Base-by-base conservation (phyloP, 2,329 filamentous ascomycete genomes). In the Chrysosporium keratinophilum region DNA sequence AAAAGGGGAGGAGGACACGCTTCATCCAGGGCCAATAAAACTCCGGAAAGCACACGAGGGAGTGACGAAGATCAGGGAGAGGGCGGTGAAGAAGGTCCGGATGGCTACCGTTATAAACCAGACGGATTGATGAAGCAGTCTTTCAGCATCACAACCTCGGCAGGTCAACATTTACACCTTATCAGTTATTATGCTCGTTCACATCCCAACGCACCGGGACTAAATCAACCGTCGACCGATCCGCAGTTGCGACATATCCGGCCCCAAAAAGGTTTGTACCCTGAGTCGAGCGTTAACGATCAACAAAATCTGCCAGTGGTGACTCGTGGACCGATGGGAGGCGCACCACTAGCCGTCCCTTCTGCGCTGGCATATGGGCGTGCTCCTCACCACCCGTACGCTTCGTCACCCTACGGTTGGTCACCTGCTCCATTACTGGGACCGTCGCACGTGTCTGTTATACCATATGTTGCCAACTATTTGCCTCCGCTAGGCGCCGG, bases 111-210 rank as follows among this genome's bases (percentile, higher is more conserved):
- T 59, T 95, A 95, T 73, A 98, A 96, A 76, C 87, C 85, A 9
- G 93, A 98, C 64, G 93, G 93, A 0, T 79, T 98, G 3, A 96
- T 97, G 89, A 98, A 98, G 79, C 93, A 98, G 72, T 97, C 93
- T 0, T 98, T 97, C 77, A 97, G 91, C 73, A 97, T 98, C 72
- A 96, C 90, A 19, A 97, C 93, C 1, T 88, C 87, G 1, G 83
- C 78, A 37, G 81, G 88, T 60, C 89, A 96, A 64, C 93, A 97
- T 67, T 82, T 98, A 1, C 93, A 98, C 72, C 79, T 98, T 50
- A 98, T 98, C 72, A 96, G 91, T 63, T 98, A 98, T 74, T 97
- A 90, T 71, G 86, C 89, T 2, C 81, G 90, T 54, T 87, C 87
- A 28, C 82, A 88, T 55, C 81, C 86, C 2, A 81, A 81, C 34